Evolutionary conservation across 495 filamentous ascomycete genomes (phyloP).

Genomic region (Hyaloscypha variabilis): DNA sequence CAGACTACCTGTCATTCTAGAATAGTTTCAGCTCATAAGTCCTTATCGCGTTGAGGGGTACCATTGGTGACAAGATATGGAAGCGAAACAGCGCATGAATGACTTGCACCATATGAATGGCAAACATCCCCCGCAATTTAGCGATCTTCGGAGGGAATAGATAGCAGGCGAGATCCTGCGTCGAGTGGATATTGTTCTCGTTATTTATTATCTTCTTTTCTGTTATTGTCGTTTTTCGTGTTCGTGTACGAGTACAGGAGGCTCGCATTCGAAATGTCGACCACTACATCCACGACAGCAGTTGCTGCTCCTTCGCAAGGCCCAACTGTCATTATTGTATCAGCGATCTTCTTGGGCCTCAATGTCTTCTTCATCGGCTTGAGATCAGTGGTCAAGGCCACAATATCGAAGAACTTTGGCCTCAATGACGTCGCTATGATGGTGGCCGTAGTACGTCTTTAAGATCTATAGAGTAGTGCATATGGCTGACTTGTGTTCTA

Average conservation of each 20-base stretch:
- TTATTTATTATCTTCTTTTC: not conserved
- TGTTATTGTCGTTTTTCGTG: not conserved
- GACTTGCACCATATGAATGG: not conserved
- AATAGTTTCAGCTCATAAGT: not conserved
- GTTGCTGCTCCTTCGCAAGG: not conserved
- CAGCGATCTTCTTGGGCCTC: not conserved
- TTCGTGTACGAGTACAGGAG: not conserved
- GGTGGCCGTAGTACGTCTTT: not conserved
- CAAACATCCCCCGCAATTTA: not conserved
- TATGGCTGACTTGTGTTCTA: not conserved
- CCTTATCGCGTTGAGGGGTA: not conserved
- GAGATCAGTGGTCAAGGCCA: constrained; percentile 5
- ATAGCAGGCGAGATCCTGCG: not conserved
- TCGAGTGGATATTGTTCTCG: not conserved
- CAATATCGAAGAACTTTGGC: constrained; percentile 11
- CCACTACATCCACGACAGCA: not conserved
- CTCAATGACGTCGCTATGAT: constrained; percentile 23
- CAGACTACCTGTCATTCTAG: not conserved
- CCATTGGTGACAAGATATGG: not conserved
- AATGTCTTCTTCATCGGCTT: constrained; percentile 5
- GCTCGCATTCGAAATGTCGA: not conserved
- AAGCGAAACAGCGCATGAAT: not conserved
- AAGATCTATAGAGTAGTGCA: not conserved
- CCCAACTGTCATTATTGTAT: not conserved
- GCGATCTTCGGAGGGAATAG: not conserved